Evolutionary conservation across 2,329 filamentous ascomycete genomes (phyloP).

Genomic region (Endoconidiophora laricicola): DNA sequence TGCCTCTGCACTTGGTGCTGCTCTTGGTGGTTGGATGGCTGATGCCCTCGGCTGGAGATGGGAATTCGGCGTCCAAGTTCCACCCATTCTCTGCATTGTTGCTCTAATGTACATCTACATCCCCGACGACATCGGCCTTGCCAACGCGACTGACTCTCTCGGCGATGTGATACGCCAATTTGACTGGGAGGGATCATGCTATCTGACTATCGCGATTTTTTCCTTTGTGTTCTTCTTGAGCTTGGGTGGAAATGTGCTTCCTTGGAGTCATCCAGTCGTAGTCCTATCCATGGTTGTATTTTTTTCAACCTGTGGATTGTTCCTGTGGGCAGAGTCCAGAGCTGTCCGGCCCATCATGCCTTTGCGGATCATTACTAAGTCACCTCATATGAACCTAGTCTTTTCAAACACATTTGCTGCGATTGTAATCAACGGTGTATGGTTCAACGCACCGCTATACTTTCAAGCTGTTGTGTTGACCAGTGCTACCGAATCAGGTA

Average conservation of each 20-base stretch:
- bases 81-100: conserved; percentile 31
- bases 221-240: conserved; percentile 45
- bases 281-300: conserved; percentile 18
- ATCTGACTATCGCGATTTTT: conserved; percentile 35
- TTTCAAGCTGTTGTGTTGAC: conserved; percentile 61
- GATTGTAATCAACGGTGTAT: conserved; percentile 35
- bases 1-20: conserved; percentile 45
- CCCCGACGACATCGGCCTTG: conserved; percentile 35
- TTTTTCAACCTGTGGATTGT: conserved; percentile 15
- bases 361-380: conserved; percentile 29
- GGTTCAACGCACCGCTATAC: conserved; percentile 54
- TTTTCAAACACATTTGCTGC: conserved; percentile 36
- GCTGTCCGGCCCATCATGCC: conserved; percentile 44
- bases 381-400: conserved; percentile 41
- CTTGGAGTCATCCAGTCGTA: conserved; percentile 43
- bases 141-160: conserved; percentile 26
- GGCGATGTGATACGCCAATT: conserved; percentile 37
- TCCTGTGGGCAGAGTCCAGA: conserved; percentile 34
- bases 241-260: conserved; percentile 45
- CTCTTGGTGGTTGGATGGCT: conserved; percentile 52
- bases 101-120: conserved; percentile 29
- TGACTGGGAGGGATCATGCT: conserved; percentile 37
- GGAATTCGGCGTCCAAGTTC: conserved; percentile 49
- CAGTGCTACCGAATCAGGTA: conserved; percentile 52
- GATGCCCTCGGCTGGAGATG: conserved; percentile 58